Conservation (phyloP, 2,329 filamentous ascomycete genomes). For the Fusarium mundagurra region DNA sequence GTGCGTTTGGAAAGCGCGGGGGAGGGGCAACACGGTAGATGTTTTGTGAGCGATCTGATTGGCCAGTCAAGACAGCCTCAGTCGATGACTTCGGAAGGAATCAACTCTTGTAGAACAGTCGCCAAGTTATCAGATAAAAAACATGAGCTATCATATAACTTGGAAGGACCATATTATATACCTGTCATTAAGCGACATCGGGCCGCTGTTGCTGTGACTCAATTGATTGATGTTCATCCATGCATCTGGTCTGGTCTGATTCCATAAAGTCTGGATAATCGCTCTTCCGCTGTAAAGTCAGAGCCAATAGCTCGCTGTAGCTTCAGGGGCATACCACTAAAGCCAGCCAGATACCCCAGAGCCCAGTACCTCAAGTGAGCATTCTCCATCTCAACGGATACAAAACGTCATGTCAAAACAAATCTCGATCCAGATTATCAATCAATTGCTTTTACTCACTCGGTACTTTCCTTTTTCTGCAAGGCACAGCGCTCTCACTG, state of each 20-base stretch:
- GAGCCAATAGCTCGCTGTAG: not conserved
- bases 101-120: not conserved
- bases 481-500: constrained; percentile 19
- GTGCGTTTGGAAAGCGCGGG: constrained; percentile 3
- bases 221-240: not conserved
- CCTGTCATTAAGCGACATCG: constrained; percentile 18
- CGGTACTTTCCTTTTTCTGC: constrained; percentile 16
- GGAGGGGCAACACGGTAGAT: constrained; percentile 20
- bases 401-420: constrained; percentile 21
- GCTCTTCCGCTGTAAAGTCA: constrained; percentile 15
- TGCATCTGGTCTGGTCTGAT: not conserved
- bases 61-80: not conserved
- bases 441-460: not conserved
- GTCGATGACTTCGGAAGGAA: not conserved
- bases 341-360: not conserved
- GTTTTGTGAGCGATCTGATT: constrained; percentile 10
- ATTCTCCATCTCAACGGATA: not conserved
- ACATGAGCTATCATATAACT: not conserved
- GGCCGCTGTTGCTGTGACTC: constrained; percentile 22
- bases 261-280: constrained; percentile 32
- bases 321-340: not conserved
- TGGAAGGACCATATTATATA: not conserved
- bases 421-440: constrained; percentile 7
- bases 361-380: not conserved
- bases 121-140: not conserved